Conservation (phyloP, 2,329 filamentous ascomycete species). For the Botryotinia convoluta region DNA sequence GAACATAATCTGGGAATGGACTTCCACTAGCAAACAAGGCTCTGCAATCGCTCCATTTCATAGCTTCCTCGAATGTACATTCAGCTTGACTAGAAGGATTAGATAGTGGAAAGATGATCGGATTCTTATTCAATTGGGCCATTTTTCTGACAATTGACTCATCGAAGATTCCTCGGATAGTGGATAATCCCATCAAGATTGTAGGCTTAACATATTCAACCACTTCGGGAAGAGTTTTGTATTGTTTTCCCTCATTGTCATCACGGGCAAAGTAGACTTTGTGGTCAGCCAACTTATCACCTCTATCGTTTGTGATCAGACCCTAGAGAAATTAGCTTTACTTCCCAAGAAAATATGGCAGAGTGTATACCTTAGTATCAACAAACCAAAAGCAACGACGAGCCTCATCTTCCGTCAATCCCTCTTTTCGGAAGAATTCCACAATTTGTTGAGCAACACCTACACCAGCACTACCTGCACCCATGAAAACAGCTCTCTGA, state of each 20-base stretch:
- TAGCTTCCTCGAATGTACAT: slow-evolving; percentile 72
- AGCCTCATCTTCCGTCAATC: slow-evolving; percentile 68
- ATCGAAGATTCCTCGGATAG: slow-evolving; percentile 71
- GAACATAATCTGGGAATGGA: slow-evolving; percentile 71
- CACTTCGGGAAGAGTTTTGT: slow-evolving; percentile 64
- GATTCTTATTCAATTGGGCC: slow-evolving; percentile 66
- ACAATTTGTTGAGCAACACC: slow-evolving; percentile 85
- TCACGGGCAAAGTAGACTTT: slow-evolving; percentile 43
- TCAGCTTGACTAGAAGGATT: slow-evolving; percentile 84
- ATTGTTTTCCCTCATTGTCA: slow-evolving; percentile 40
- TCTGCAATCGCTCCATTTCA: slow-evolving; percentile 72
- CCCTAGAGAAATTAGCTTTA: slow-evolving; percentile 46
- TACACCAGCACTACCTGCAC: slow-evolving; percentile 75
- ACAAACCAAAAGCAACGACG: slow-evolving; percentile 70
- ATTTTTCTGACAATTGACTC: slow-evolving; percentile 71
- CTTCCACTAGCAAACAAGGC: slow-evolving; percentile 80
- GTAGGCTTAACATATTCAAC: slow-evolving; percentile 72
- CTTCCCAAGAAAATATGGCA: background rate
- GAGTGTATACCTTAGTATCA: slow-evolving; percentile 49
- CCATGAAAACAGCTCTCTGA: slow-evolving; percentile 71
- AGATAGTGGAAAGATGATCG: slow-evolving; percentile 75
- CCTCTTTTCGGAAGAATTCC: slow-evolving; percentile 65
- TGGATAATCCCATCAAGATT: slow-evolving; percentile 80
- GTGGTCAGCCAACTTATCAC: slow-evolving; percentile 69
- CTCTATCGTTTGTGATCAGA: slow-evolving; percentile 66